These are phyloP conservation scores for Metschnikowia cubensis DNA, from an alignment of 805 yeast genomes.

Conservation along the genomic window DNA sequence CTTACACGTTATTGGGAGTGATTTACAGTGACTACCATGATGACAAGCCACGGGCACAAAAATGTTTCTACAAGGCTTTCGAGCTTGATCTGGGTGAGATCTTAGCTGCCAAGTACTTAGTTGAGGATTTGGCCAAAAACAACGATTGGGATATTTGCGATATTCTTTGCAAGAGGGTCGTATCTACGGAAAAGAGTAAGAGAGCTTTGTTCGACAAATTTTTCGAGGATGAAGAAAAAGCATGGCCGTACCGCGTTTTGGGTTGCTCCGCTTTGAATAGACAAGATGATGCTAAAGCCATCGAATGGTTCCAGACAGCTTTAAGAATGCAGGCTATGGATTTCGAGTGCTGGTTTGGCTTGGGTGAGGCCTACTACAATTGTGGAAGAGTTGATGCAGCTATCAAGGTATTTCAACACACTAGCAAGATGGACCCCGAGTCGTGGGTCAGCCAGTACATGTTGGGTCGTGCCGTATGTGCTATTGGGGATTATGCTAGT, in stretches of 20 bases:
- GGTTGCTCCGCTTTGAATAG: constrained; percentile 73
- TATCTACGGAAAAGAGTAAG: constrained; percentile 59
- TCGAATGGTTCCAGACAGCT: constrained; percentile 85
- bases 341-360: constrained; percentile 81
- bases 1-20: constrained; percentile 77
- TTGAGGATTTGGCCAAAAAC: constrained; percentile 59
- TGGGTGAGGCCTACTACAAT: constrained; percentile 91
- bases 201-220: constrained; percentile 35
- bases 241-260: constrained; percentile 88
- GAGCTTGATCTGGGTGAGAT: constrained; percentile 78
- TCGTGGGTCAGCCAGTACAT: constrained; percentile 65
- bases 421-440: constrained; percentile 48
- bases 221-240: constrained; percentile 33
- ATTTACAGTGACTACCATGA: constrained; percentile 57
- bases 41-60: constrained; percentile 68
- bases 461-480: constrained; percentile 60
- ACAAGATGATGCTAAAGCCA: constrained; percentile 72
- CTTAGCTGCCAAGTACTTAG: constrained; percentile 68
- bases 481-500: constrained; percentile 60
- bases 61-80: constrained; percentile 85
- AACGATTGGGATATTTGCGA: constrained; percentile 86
- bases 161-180: constrained; percentile 60
- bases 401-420: constrained; percentile 70
- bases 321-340: constrained; percentile 66
- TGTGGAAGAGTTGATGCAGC: constrained; percentile 89